A percentile compares a stretch with the other conserved stretches of the same genome.
These are phyloP conservation scores for Russula lepida DNA, from an alignment of 768 basidiomycete species.

Conservation along the genomic window DNA sequence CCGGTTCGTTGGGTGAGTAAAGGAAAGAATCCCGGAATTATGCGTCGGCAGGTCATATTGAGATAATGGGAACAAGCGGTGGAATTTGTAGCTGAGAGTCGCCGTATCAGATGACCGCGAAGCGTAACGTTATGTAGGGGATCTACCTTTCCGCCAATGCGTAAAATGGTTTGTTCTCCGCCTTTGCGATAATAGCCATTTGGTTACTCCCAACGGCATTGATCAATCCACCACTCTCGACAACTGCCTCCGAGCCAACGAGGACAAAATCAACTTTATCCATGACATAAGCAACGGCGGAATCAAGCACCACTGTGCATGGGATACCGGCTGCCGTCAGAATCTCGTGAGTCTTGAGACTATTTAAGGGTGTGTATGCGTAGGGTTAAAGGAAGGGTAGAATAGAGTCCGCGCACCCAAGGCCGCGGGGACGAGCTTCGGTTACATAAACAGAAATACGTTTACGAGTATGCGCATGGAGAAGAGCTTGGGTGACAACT, in stretches of 20 bases:
- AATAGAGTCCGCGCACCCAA: conserved; percentile 49
- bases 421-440: conserved; percentile 83
- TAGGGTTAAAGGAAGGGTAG: conserved; percentile 8
- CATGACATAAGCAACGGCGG: conserved; percentile 95
- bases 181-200: conserved; percentile 93
- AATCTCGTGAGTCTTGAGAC: conserved; percentile 84
- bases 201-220: conserved; percentile 94
- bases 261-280: conserved; percentile 92
- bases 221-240: conserved; percentile 88
- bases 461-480: conserved; percentile 85
- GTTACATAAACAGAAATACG: conserved; percentile 97
- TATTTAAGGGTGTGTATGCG: conserved; percentile 28
- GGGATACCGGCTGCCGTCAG: conserved; percentile 88
- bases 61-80: conserved; percentile 88
- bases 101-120: background rate
- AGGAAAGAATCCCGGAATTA: conserved; percentile 64
- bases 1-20: conserved; percentile 36
- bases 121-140: background rate
- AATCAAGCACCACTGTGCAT: conserved; percentile 90
- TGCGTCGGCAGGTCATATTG: conserved; percentile 84
- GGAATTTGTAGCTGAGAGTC: conserved; percentile 82
- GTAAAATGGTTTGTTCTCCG: conserved; percentile 92
- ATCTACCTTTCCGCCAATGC: conserved; percentile 81
- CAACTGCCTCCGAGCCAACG: conserved; percentile 96
- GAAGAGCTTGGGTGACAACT: conserved; percentile 87